Percentiles rank a stretch among this genome's conserved stretches.
These are phyloP conservation scores for Crithidia acanthocephali DNA, from an alignment of 208 protist genomes.

Conservation along the genomic window DNA sequence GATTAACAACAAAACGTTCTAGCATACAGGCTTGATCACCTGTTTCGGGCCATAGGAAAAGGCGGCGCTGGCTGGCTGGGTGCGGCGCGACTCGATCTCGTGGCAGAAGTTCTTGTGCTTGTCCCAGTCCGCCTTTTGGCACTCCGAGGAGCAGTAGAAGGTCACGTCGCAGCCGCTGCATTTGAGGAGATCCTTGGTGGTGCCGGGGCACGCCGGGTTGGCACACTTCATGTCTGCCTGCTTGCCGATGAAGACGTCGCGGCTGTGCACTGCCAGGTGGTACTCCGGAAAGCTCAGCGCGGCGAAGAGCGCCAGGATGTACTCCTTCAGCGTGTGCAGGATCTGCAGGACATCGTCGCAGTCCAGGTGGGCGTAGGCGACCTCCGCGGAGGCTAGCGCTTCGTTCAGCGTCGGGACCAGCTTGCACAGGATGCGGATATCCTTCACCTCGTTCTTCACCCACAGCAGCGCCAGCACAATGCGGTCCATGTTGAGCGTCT, in stretches of 20 bases:
- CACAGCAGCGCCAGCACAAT: slow-evolving; percentile 56
- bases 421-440: slow-evolving; percentile 49
- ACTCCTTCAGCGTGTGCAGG: slow-evolving; percentile 53
- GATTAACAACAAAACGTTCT: neutral
- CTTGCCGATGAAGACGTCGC: slow-evolving; percentile 66
- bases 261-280: slow-evolving; percentile 76
- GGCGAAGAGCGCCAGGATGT: slow-evolving; percentile 51
- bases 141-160: slow-evolving; percentile 80
- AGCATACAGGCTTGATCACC: slow-evolving; percentile 38
- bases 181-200: slow-evolving; percentile 70
- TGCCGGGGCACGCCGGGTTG: slow-evolving; percentile 60
- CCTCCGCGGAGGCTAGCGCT: slow-evolving; percentile 46
- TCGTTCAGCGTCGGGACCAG: slow-evolving; percentile 52
- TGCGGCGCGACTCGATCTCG: slow-evolving; percentile 67
- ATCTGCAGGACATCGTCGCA: slow-evolving; percentile 46
- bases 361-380: slow-evolving; percentile 42
- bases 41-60: slow-evolving; percentile 31
- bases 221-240: slow-evolving; percentile 63
- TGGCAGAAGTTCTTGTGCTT: slow-evolving; percentile 74
- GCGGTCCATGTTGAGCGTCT: slow-evolving; percentile 42
- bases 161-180: slow-evolving; percentile 81
- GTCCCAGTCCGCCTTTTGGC: slow-evolving; percentile 82
- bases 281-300: slow-evolving; percentile 58
- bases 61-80: slow-evolving; percentile 24
- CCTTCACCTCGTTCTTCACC: slow-evolving; percentile 61